phyloP scores from a whole-genome alignment of 2,329 filamentous ascomycete genomes.

The Pyrenophora seminiperda region DNA sequence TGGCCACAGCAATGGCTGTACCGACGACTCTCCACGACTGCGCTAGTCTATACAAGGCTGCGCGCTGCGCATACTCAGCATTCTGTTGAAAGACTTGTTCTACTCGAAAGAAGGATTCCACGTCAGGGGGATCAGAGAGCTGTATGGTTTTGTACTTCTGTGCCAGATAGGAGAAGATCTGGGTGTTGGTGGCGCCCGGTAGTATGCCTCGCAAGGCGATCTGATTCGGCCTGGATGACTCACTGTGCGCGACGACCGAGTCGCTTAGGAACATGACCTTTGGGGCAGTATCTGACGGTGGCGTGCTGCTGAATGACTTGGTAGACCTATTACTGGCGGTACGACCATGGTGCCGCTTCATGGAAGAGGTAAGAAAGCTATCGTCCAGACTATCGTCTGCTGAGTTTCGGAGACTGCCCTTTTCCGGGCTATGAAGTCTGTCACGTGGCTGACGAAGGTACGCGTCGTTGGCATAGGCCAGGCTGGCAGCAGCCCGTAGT shows the following conservation, averaged over 20 bases:
- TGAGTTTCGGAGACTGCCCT: slow-evolving; percentile 56
- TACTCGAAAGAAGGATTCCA: slow-evolving; percentile 45
- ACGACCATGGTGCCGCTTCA: slow-evolving; percentile 55
- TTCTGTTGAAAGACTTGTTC: slow-evolving; percentile 58
- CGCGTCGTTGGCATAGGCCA: slow-evolving; percentile 47
- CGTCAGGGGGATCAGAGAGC: slow-evolving; percentile 46
- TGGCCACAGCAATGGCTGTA: slow-evolving; percentile 56
- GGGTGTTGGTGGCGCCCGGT: slow-evolving; percentile 49
- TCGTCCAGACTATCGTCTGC: slow-evolving; percentile 64
- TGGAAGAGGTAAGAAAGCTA: slow-evolving; percentile 56
- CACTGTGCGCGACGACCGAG: slow-evolving; percentile 52
- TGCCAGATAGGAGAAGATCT: slow-evolving; percentile 50
- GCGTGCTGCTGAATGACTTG: slow-evolving; percentile 61
- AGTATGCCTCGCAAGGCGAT: slow-evolving; percentile 57
- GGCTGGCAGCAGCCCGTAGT: slow-evolving; percentile 48
- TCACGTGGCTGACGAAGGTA: slow-evolving; percentile 51
- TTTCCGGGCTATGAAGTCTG: slow-evolving; percentile 54
- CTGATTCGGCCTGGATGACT: slow-evolving; percentile 51
- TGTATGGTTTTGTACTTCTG: slow-evolving; percentile 52
- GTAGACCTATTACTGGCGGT: slow-evolving; percentile 54
- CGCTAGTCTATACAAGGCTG: slow-evolving; percentile 57
- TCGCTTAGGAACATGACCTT: slow-evolving; percentile 59
- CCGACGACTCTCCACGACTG: slow-evolving; percentile 65
- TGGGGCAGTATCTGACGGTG: slow-evolving; percentile 55
- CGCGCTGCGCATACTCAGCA: slow-evolving; percentile 58